Evolutionary conservation across 345 rosid genomes (phyloP).

Genomic region (Sisymbrium irio): DNA sequence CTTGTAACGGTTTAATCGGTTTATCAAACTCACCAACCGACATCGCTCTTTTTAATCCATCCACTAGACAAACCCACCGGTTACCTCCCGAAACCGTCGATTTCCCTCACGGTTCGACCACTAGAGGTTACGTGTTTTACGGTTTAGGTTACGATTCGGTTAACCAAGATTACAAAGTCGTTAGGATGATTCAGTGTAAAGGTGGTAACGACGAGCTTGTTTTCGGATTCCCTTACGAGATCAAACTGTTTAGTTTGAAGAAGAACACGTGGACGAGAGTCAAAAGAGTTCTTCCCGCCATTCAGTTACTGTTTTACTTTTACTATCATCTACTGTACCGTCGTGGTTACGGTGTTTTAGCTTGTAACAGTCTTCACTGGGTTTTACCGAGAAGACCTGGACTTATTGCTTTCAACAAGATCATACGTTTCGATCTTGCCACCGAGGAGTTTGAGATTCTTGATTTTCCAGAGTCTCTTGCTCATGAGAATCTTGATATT

Average conservation of each 20-base stretch:
- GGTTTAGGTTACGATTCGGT: constrained; percentile 54
- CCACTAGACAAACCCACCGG: constrained; percentile 33
- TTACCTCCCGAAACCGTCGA: constrained; percentile 36
- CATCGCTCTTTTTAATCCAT: constrained; percentile 49
- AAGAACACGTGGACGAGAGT: constrained; percentile 41
- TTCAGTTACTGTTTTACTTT: constrained; percentile 18
- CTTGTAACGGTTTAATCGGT: constrained; percentile 51
- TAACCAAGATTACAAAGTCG: constrained; percentile 48
- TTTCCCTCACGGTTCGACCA: constrained; percentile 14
- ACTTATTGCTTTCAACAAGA: background rate
- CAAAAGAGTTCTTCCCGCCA: constrained; percentile 23
- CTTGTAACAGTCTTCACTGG: constrained; percentile 57
- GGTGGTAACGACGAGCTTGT: constrained; percentile 6
- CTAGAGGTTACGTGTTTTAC: constrained; percentile 33
- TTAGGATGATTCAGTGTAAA: constrained; percentile 48
- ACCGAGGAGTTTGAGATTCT: constrained; percentile 39
- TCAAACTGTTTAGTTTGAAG: constrained; percentile 42
- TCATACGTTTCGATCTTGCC: constrained; percentile 50
- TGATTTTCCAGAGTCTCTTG: constrained; percentile 35
- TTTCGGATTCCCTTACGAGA: constrained; percentile 33
- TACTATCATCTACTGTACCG: constrained; percentile 25
- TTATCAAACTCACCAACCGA: constrained; percentile 45
- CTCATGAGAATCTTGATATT: constrained; percentile 27
- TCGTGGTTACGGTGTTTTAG: constrained; percentile 43
- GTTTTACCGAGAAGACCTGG: constrained; percentile 35